Base-by-base conservation (phyloP, 2,329 filamentous ascomycete species). In the Fusarium caatingaense region DNA sequence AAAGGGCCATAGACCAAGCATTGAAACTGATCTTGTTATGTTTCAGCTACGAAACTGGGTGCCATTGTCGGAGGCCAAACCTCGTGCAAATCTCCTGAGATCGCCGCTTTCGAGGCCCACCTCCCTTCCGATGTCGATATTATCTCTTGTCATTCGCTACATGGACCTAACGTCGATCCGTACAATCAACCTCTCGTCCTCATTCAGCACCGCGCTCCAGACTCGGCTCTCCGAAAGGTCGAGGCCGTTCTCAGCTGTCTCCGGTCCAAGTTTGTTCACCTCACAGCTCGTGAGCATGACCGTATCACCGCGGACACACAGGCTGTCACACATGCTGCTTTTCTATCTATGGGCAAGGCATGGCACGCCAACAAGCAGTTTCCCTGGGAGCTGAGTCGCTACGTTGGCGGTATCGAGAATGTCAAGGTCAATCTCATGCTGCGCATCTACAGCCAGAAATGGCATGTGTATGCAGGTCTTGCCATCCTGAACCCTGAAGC, bases 341-440 rank as follows among this genome's bases (percentile, higher is more conserved):
- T 99, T 80, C 85, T 99, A 53, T 93, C 92, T 77, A 99, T 99
- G 96, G 96, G 97, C 69, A 97, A 95, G 69, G 96, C 96, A 11
- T 99, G 97, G 97, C 92, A 94, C 72, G 94, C 94, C 32, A 97
- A 97, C 79, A 88, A 91, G 62, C 93, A 99, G 79, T 99, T 98
- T 76, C 96, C 97, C 0, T 99, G 96, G 96, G 95, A 98, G 76
- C 90, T 95, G 48, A 89, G 91, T n/a, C 93, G 96, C 68, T 99
- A 98, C 80, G 89, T 98, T 6, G 96, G 96, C 62, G 97, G 96
- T 55, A 97, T 99, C 76, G 96, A 99, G 81, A 99, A 99, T 80
- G 95, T 98, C 75, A 99, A 99, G 83, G 97, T 98, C 84, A 99
- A 99, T 83, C 90, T 98, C 73, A 98, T 94, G 73, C 85, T 99